A percentile compares a stretch with the other conserved stretches of the same genome.
Conservation (phyloP, 1,284 basidiomycete genomes). For the Dichomitus squalens region DNA sequence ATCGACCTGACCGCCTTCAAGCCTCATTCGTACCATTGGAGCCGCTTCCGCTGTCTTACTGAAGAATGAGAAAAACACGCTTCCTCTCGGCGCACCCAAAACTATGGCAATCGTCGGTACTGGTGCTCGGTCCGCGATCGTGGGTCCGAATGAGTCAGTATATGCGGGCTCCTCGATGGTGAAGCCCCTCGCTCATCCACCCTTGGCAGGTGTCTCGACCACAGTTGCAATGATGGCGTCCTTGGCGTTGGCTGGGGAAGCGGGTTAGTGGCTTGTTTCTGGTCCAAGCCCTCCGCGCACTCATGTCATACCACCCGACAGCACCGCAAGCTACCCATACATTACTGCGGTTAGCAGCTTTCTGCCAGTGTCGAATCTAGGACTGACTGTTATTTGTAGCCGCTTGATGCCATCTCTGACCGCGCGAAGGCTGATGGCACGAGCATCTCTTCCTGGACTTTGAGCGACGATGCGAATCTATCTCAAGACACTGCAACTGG, state of each 20-base stretch:
- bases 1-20: constrained; percentile 15
- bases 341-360: constrained; percentile 43
- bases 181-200: no score
- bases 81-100: constrained; percentile 51
- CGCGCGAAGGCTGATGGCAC: constrained; percentile 42
- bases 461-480: constrained; percentile 53
- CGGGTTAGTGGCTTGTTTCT: constrained; percentile 34
- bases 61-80: constrained; percentile 55
- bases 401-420: constrained; percentile 44
- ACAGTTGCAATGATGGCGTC: constrained; percentile 54
- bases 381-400: constrained; percentile 6
- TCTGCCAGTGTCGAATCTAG: no score
- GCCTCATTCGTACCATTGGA: constrained; percentile 57
- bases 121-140: constrained; percentile 56
- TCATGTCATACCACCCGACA: background rate
- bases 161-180: background rate
- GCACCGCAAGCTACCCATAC: constrained; percentile 54
- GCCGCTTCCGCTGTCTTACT: constrained; percentile 60
- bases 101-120: constrained; percentile 46
- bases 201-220: constrained; percentile 42
- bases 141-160: constrained; percentile 57
- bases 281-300: background rate
- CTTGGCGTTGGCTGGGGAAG: constrained; percentile 67
- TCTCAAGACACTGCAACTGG: constrained; percentile 44
- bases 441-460: constrained; percentile 48